These are phyloP conservation scores for Entomortierella beljakovae DNA, from an alignment of 192 early-diverging fungal genomes.

Conservation along the genomic window DNA sequence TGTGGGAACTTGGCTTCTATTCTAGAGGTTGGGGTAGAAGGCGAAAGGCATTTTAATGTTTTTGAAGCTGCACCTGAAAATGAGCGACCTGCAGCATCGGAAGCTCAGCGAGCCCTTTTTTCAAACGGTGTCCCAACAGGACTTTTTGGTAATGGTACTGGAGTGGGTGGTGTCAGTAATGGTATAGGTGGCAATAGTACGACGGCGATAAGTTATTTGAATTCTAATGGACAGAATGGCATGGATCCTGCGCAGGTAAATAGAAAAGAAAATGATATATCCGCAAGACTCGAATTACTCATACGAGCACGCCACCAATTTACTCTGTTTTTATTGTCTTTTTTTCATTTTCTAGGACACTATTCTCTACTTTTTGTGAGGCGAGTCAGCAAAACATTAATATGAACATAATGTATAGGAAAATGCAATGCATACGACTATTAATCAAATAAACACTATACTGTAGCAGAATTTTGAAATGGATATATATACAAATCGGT, in stretches of 20 bases:
- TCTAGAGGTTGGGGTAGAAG: slow-evolving; percentile 77
- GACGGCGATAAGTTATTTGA: slow-evolving; percentile 1
- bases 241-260: slow-evolving; percentile 36
- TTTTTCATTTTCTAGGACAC: slow-evolving; percentile 25
- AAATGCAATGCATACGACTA: no score
- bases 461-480: no score
- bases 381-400: background rate
- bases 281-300: background rate
- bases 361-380: slow-evolving; percentile 54
- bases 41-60: slow-evolving; percentile 88
- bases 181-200: slow-evolving; percentile 5
- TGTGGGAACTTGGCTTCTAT: slow-evolving; percentile 90
- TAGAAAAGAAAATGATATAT: background rate
- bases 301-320: background rate
- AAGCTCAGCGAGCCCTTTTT: slow-evolving; percentile 36
- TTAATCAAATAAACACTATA: no score
- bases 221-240: background rate
- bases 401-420: background rate
- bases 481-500: no score
- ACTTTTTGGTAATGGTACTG: slow-evolving; percentile 8
- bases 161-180: background rate
- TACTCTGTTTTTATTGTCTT: background rate
- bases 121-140: slow-evolving; percentile 29
- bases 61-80: slow-evolving; percentile 90
- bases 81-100: slow-evolving; percentile 59